These are phyloP conservation scores for Colletotrichum sp. DNA, from an alignment of 2,329 filamentous ascomycete genomes.

Conservation along the genomic window DNA sequence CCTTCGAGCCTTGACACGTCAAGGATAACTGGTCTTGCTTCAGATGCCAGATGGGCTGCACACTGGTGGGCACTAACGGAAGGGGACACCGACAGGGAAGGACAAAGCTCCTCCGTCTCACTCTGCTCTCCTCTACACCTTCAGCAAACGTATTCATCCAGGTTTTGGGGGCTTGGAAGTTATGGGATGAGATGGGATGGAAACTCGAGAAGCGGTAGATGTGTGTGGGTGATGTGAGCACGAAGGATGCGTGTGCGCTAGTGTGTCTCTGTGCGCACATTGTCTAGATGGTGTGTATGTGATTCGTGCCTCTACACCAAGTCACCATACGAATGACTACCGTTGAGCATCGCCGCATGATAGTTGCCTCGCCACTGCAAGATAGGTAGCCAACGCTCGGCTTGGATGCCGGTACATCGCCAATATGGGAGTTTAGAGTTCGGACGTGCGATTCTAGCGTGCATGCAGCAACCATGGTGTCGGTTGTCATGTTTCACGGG, in stretches of 20 bases:
- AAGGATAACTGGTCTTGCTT: conserved; percentile 11
- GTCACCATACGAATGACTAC: not conserved
- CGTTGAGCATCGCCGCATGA: not conserved
- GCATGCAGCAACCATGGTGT: not conserved
- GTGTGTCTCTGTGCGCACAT: not conserved
- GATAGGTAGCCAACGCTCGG: not conserved
- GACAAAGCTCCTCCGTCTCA: not conserved
- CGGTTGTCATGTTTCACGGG: conserved; percentile 13
- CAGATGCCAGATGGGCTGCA: not conserved
- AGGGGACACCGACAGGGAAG: not conserved
- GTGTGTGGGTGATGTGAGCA: not conserved
- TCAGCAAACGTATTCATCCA: not conserved
- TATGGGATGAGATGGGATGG: not conserved
- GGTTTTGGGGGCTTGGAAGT: not conserved
- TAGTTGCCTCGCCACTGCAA: not conserved
- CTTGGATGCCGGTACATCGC: not conserved
- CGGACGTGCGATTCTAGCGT: not conserved
- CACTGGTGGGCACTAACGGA: not conserved
- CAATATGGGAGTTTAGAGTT: not conserved
- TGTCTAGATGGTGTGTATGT: not conserved
- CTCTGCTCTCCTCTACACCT: not conserved
- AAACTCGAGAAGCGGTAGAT: not conserved
- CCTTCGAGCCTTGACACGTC: not conserved
- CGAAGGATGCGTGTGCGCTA: not conserved
- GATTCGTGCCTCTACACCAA: not conserved